Evolutionary conservation across 1,284 basidiomycete species (phyloP), one percentile per base, ranked within the genome.

Genomic region (Leccinum cinnamomeum): DNA sequence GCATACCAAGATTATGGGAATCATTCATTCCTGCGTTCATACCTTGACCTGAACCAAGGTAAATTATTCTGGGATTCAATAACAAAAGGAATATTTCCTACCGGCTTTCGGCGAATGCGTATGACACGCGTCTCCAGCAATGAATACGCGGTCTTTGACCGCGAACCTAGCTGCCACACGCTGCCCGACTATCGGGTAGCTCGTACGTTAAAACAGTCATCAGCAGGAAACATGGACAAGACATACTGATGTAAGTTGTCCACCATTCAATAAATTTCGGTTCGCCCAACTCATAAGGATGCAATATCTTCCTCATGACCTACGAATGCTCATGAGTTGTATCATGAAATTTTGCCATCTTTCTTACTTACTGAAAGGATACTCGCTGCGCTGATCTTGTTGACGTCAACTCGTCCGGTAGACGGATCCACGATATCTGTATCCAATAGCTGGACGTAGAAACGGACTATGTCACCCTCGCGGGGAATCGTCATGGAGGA

Each of bases 11-110:
- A 68, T 92, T 92, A 68, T 90, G 90, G 7, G 87, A 84, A 69
- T 93, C 91, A 65, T 89, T 90, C 88, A 93, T 92, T 67, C 88
- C 51, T 30, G 83, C 84, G 67, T 87, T 86, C 84, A 86, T 86
- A 5, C 85, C 84, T 67, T 84, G 77, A 59, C 83, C 76, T 80
- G 75, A 55, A 48, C 5, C 20, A 25, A 14, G 11, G 18, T 16
- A 20, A 39, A 20, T 20, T 20, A 23, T 37, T 25, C 5, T 55
- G 20, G 54, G 11, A 55, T 16, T 35, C 35, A n/a, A 10, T 8
- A 39, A 25, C 4, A 23, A 39, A 2, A 30, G 8, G 12, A n/a
- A 20, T 8, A 0, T 8, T 12, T 35, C 53, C 20, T 14, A 55
- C 54, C 35, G 8, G 33, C 54, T 55, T 55, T 55, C 20, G 54